Conservation (phyloP, 169 alveolate genomes). For the Pseudocohnilembus persalinus region DNA sequence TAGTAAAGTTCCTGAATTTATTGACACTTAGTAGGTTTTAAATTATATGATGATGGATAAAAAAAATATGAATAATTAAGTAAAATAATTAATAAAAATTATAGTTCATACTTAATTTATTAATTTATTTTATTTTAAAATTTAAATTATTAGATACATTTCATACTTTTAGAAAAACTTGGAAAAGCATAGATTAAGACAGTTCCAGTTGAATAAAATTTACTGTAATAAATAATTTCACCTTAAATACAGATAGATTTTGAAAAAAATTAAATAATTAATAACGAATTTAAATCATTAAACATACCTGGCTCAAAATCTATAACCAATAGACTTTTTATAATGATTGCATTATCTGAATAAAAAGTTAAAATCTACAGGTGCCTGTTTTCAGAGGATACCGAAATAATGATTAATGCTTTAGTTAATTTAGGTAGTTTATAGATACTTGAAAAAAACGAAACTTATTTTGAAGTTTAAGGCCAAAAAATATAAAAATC, state of each 20-base stretch:
- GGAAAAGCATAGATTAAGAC: neutral
- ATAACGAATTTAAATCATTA: neutral
- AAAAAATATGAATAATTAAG: too few species aligned
- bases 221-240: neutral
- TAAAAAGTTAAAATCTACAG: slow-evolving; percentile 26
- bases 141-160: neutral
- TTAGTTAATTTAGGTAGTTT: slow-evolving; percentile 28
- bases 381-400: slow-evolving; percentile 36
- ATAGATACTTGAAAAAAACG: neutral
- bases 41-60: slow-evolving; percentile 39
- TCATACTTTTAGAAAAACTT: neutral
- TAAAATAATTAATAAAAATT: too few species aligned
- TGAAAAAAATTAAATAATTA: too few species aligned
- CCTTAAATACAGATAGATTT: too few species aligned
- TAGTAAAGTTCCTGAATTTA: slow-evolving; percentile 9
- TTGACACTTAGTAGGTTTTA: slow-evolving; percentile 18
- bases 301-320: slow-evolving; percentile 38
- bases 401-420: slow-evolving; percentile 22
- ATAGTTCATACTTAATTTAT: neutral
- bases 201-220: neutral
- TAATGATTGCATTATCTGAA: slow-evolving; percentile 30
- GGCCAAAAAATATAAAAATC: neutral
- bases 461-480: neutral
- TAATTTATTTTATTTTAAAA: neutral
- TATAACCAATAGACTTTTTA: slow-evolving; percentile 38